These are phyloP conservation scores for Cadophora malorum DNA, from an alignment of 2,329 filamentous ascomycete species.

Conservation along the genomic window DNA sequence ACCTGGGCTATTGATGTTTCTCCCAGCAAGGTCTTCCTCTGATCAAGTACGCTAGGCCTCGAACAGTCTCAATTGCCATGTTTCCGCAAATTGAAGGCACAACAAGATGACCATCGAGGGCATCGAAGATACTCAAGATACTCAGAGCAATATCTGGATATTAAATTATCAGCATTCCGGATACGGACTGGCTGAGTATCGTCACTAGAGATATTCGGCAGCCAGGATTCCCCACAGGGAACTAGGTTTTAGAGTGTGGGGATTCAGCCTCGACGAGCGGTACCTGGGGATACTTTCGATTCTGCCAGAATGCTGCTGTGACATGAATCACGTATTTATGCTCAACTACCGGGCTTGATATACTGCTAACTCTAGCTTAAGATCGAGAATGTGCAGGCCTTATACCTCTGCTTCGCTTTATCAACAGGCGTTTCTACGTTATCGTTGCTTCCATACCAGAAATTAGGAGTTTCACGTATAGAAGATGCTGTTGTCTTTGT, in stretches of 20 bases:
- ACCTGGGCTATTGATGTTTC: not conserved
- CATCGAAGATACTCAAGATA: not conserved
- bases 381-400: not conserved
- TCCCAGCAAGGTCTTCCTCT: too few relatives aligned
- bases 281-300: not conserved
- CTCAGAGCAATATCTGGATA: slow-evolving; percentile 7
- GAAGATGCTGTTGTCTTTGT: not conserved
- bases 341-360: slow-evolving; percentile 10
- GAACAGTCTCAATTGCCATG: not conserved
- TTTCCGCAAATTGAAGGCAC: not conserved
- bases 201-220: not conserved
- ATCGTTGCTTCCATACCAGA: not conserved
- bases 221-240: slow-evolving; percentile 21
- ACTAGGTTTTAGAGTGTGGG: slow-evolving; percentile 6
- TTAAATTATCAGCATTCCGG: not conserved
- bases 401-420: not conserved
- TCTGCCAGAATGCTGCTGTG: slow-evolving; percentile 23
- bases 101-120: not conserved
- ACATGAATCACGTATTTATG: slow-evolving; percentile 8
- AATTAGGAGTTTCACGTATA: not conserved
- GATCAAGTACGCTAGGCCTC: not conserved
- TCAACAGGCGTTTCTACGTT: not conserved
- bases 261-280: slow-evolving; percentile 22
- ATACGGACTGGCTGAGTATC: not conserved
- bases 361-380: not conserved